phyloP scores from a whole-genome alignment of 139 green algal genomes.

The Tetraselmis striata region DNA sequence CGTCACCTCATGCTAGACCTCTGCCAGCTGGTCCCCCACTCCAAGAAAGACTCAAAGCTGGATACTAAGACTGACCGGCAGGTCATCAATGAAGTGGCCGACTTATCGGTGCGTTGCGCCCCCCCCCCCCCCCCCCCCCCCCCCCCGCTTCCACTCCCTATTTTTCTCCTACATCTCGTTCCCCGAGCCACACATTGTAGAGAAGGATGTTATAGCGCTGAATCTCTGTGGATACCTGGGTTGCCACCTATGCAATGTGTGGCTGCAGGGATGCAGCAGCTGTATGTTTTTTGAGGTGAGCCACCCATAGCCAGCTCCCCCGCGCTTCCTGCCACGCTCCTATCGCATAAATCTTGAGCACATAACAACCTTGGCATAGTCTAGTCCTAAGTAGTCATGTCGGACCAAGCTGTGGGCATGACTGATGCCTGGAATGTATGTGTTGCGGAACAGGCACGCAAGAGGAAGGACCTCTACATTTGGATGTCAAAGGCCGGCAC shows the following conservation, averaged over 20 bases:
- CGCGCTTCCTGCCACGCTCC: too few relatives aligned
- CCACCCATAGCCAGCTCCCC: too few relatives aligned
- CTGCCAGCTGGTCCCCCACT: slow-evolving; percentile 79
- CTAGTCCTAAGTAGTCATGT: too few relatives aligned
- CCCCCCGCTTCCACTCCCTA: too few relatives aligned
- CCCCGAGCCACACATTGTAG: neutral
- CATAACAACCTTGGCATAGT: too few relatives aligned
- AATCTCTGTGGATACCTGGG: too few relatives aligned
- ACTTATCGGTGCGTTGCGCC: slow-evolving; percentile 77
- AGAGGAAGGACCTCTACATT: slow-evolving; percentile 94
- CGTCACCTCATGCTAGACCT: slow-evolving; percentile 93
- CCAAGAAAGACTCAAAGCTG: slow-evolving; percentile 94
- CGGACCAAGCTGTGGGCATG: too few relatives aligned
- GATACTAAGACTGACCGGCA: slow-evolving; percentile 86
- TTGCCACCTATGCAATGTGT: too few relatives aligned
- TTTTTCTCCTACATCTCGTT: neutral
- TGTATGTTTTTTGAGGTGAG: slow-evolving; percentile 90
- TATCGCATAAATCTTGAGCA: too few relatives aligned
- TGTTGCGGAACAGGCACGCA: slow-evolving; percentile 65
- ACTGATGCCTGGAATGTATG: too few relatives aligned
- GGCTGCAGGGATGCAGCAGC: slow-evolving; percentile 66
- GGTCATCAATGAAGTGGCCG: slow-evolving; percentile 91
- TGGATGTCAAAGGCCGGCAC: slow-evolving; percentile 87
- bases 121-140: too few relatives aligned
- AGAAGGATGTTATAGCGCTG: neutral